A percentile compares a stretch with the other conserved stretches of the same genome.
Evolutionary conservation across 306 rosid genomes (phyloP).

Genomic region (Vachellia pachyceras): DNA sequence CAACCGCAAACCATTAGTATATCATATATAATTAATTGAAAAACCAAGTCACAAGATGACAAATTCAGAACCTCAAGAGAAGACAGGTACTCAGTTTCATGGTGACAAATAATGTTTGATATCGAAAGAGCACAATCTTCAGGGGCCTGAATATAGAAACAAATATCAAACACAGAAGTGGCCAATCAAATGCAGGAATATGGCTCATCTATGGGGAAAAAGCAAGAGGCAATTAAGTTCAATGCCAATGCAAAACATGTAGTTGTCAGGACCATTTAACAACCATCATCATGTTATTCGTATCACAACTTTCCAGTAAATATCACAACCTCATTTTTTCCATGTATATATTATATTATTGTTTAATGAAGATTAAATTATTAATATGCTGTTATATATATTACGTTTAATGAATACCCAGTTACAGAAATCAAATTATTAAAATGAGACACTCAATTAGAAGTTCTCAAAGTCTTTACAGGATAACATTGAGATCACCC

Average conservation of each 20-base stretch:
- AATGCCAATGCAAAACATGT: not conserved
- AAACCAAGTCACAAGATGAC: constrained; percentile 27
- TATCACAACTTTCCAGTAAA: not conserved
- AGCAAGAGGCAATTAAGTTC: not conserved
- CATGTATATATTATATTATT: not conserved
- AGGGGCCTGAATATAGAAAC: constrained; percentile 60
- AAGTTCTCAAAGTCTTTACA: no score
- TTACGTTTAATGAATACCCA: no score
- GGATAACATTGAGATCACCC: no score
- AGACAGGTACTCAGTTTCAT: constrained; percentile 89
- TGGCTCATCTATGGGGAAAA: not conserved
- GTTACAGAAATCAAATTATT: no score
- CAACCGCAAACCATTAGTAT: constrained; percentile 40
- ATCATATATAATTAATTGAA: constrained; percentile 22
- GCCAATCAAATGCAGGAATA: constrained; percentile 19
- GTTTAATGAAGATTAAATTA: not conserved
- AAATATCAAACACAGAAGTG: not conserved
- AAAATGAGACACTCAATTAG: no score
- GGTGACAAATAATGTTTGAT: constrained; percentile 84
- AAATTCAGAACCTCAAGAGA: constrained; percentile 81
- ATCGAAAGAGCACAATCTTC: constrained; percentile 80
- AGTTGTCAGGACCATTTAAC: not conserved
- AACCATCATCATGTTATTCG: not conserved
- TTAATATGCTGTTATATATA: no score
- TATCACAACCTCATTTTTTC: constrained; percentile 25